Conservation (phyloP, 768 basidiomycete species). For the Leucocoprinus leucothites region DNA sequence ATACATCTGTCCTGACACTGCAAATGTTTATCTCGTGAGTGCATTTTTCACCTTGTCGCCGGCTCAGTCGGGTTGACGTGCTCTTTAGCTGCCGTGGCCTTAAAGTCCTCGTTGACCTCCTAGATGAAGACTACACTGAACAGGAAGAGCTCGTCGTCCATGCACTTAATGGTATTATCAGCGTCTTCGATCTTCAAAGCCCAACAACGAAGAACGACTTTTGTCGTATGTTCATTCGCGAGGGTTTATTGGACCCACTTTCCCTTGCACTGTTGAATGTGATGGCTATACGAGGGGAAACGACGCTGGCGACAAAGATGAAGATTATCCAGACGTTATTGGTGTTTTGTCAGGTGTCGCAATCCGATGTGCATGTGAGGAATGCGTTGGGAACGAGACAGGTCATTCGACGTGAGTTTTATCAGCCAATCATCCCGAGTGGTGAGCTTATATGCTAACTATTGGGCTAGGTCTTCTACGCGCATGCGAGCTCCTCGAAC, state of each 20-base stretch:
- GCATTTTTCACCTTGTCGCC: not conserved
- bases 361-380: conserved; percentile 89
- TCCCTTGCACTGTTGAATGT: conserved; percentile 88
- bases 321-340: conserved; percentile 88
- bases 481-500: conserved; percentile 82
- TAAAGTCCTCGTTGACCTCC: conserved; percentile 89
- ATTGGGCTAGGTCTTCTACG: conserved; percentile 66
- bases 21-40: conserved; percentile 99
- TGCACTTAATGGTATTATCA: conserved; percentile 91
- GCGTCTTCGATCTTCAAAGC: conserved; percentile 93
- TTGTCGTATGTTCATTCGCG: conserved; percentile 96
- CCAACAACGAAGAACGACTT: conserved; percentile 98
- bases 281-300: conserved; percentile 66
- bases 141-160: conserved; percentile 90
- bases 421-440: not conserved
- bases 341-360: conserved; percentile 95
- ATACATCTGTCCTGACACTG: conserved; percentile 88
- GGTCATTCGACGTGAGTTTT: conserved; percentile 76
- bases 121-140: conserved; percentile 94
- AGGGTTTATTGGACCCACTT: conserved; percentile 91
- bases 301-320: conserved; percentile 72
- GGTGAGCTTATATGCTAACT: not conserved
- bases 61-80: not conserved
- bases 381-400: conserved; percentile 90
- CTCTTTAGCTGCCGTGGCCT: conserved; percentile 82